phyloP scores from a whole-genome alignment of 1,284 basidiomycete species.

The Meira miltonrushii region DNA sequence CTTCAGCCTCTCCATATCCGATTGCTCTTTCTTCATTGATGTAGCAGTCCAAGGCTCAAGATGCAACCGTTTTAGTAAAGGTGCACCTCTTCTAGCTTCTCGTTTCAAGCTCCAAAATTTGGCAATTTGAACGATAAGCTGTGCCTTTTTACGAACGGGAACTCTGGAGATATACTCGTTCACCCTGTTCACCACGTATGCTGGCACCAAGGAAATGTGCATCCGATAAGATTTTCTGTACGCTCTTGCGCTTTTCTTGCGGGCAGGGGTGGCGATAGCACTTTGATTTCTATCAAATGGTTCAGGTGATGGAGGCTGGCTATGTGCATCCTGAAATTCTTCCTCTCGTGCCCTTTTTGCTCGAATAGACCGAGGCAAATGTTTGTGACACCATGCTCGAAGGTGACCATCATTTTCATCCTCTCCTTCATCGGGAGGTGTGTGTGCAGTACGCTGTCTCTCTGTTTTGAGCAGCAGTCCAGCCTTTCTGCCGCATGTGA shows the following conservation, averaged over 20 bases:
- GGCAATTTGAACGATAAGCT: slow-evolving; percentile 73
- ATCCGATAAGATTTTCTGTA: slow-evolving; percentile 58
- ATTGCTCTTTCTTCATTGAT: slow-evolving; percentile 63
- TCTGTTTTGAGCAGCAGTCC: slow-evolving; percentile 38
- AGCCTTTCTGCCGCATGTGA: slow-evolving; percentile 74
- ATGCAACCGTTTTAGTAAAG: slow-evolving; percentile 85
- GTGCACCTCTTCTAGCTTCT: slow-evolving; percentile 85
- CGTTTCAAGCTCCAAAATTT: slow-evolving; percentile 96
- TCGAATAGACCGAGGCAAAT: slow-evolving; percentile 30
- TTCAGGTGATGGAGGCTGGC: not conserved
- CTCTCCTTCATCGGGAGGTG: slow-evolving; percentile 28
- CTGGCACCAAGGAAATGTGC: slow-evolving; percentile 59
- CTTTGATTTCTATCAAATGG: not conserved
- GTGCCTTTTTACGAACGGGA: slow-evolving; percentile 68
- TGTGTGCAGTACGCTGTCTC: slow-evolving; percentile 29
- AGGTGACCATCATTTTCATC: slow-evolving; percentile 28
- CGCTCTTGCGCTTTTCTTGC: slow-evolving; percentile 57
- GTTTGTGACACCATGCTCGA: slow-evolving; percentile 45
- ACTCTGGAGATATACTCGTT: slow-evolving; percentile 71
- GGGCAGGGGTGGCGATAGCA: not conserved
- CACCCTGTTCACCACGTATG: slow-evolving; percentile 63
- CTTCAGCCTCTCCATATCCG: slow-evolving; percentile 61
- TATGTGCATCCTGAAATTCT: slow-evolving; percentile 7
- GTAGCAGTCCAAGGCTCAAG: slow-evolving; percentile 94
- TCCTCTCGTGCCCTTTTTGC: slow-evolving; percentile 8